Conservation (phyloP, 2,329 filamentous ascomycete species). For the Xylariaceae sp. region DNA sequence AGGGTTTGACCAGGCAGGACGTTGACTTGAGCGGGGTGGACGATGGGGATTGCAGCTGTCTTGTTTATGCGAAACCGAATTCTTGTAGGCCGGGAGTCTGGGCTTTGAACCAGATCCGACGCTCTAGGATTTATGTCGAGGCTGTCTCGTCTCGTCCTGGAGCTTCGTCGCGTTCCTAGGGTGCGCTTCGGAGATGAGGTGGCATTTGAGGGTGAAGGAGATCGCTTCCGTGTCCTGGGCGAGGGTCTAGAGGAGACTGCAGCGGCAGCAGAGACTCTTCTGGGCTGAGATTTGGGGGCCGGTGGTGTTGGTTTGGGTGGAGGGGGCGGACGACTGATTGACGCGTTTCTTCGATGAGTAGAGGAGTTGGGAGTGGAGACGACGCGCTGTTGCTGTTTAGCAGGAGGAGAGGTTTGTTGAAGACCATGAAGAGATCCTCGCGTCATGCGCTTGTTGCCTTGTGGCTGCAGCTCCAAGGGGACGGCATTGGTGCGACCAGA, state of each 20-base stretch:
- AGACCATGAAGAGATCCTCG: conserved; percentile 40
- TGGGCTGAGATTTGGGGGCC: conserved; percentile 21
- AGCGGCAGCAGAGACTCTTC: conserved; percentile 18
- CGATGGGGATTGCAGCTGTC: conserved; percentile 50
- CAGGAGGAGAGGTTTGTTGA: conserved; percentile 32
- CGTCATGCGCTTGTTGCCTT: conserved; percentile 49
- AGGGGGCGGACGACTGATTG: conserved; percentile 29
- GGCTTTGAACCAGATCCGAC: conserved; percentile 21
- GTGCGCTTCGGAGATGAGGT: conserved; percentile 36
- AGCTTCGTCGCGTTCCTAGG: conserved; percentile 40
- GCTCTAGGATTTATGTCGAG: conserved; percentile 24
- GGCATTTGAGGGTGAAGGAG: conserved; percentile 39
- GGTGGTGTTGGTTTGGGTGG: conserved; percentile 23
- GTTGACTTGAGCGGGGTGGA: conserved; percentile 56
- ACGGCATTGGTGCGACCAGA: conserved; percentile 61
- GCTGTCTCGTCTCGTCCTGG: conserved; percentile 34
- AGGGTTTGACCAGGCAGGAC: conserved; percentile 35
- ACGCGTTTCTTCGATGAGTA: conserved; percentile 29
- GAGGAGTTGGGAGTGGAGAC: conserved; percentile 29
- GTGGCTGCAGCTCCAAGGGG: conserved; percentile 49
- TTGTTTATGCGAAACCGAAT: conserved; percentile 50
- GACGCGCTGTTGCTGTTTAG: conserved; percentile 28
- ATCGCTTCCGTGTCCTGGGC: conserved; percentile 35
- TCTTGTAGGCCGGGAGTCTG: conserved; percentile 28
- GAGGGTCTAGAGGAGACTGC: conserved; percentile 24